A percentile compares a stretch with the other conserved stretches of the same genome.
Evolutionary conservation across 1,284 basidiomycete species (phyloP).

Genomic region (Sparassis latifolia): DNA sequence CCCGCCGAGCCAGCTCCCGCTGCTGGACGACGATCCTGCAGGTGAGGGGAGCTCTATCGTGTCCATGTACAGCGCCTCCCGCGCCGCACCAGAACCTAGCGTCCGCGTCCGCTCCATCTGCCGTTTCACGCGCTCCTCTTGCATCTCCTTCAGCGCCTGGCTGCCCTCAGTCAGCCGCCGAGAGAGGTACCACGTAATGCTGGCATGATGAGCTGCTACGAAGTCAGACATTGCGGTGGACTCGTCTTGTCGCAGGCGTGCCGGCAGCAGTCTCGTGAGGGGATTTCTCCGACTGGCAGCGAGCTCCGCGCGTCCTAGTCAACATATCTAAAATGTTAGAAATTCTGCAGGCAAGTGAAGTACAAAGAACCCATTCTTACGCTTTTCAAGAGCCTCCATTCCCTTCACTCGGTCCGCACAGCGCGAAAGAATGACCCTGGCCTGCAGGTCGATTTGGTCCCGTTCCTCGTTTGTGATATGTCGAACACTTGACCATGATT

Average conservation of each 20-base stretch:
- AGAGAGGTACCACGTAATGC: slow-evolving; percentile 82
- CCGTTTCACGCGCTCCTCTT: slow-evolving; percentile 80
- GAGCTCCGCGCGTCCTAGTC: slow-evolving; percentile 58
- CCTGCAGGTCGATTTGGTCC: slow-evolving; percentile 88
- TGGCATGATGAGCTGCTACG: slow-evolving; percentile 75
- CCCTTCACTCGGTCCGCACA: slow-evolving; percentile 81
- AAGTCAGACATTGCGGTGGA: slow-evolving; percentile 58
- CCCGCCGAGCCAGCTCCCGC: slow-evolving; percentile 56
- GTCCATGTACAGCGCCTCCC: slow-evolving; percentile 44
- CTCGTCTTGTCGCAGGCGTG: slow-evolving; percentile 55
- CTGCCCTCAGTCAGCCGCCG: slow-evolving; percentile 73
- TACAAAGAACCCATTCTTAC: slow-evolving; percentile 39
- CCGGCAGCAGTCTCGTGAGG: slow-evolving; percentile 57
- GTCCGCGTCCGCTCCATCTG: slow-evolving; percentile 75
- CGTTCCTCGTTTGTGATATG: slow-evolving; percentile 80
- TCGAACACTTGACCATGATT: slow-evolving; percentile 62
- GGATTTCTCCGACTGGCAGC: slow-evolving; percentile 55
- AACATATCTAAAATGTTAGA: neutral
- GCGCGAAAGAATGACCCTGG: slow-evolving; percentile 72
- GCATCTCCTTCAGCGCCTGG: slow-evolving; percentile 77
- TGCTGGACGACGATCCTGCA: slow-evolving; percentile 16
- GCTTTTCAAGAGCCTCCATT: slow-evolving; percentile 80
- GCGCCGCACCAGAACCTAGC: slow-evolving; percentile 66
- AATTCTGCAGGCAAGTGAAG: neutral
- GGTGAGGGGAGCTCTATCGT: slow-evolving; percentile 17